Percentiles rank a stretch among this genome's conserved stretches.
Evolutionary conservation across 768 basidiomycete genomes (phyloP).

Genomic region (Suillus bovinus): DNA sequence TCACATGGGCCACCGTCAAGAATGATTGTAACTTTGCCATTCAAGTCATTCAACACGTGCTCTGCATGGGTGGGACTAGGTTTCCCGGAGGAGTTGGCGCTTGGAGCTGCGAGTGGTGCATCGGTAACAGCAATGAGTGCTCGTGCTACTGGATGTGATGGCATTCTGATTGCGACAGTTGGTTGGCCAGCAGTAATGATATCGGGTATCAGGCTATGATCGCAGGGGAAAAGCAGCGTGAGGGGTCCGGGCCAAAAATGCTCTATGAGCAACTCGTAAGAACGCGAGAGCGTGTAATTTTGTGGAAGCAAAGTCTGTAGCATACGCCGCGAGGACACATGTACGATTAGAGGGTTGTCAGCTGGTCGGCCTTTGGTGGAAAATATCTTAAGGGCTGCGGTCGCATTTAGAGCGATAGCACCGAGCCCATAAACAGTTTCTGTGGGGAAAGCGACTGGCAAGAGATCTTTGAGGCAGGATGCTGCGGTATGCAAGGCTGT

Average conservation of each 20-base stretch:
- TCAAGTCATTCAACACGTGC: conserved; percentile 81
- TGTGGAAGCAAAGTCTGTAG: conserved; percentile 72
- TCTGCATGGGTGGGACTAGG: conserved; percentile 90
- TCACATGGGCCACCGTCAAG: conserved; percentile 91
- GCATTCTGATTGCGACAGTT: conserved; percentile 91
- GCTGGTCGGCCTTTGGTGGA: conserved; percentile 86
- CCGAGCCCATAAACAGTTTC: conserved; percentile 99
- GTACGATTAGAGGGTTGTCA: conserved; percentile 97
- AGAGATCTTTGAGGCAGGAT: conserved; percentile 47
- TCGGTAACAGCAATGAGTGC: conserved; percentile 79
- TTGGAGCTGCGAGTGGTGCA: conserved; percentile 88
- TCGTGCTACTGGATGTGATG: conserved; percentile 89
- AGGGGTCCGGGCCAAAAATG: conserved; percentile 96
- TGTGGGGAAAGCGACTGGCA: conserved; percentile 86
- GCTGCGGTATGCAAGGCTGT: conserved; percentile 57
- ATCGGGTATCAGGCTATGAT: conserved; percentile 59
- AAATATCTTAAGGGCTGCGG: conserved; percentile 77
- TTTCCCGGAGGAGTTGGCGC: conserved; percentile 91
- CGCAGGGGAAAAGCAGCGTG: conserved; percentile 85
- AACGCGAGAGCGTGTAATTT: conserved; percentile 54
- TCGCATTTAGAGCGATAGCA: conserved; percentile 68
- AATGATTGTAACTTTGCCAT: conserved; percentile 72
- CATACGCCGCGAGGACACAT: conserved; percentile 87
- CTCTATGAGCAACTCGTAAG: conserved; percentile 75
- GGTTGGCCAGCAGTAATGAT: conserved; percentile 78